A percentile compares a stretch with the other conserved stretches of the same genome.
phyloP scores from a whole-genome alignment of 306 rosid genomes.

The Trifolium dubium region DNA sequence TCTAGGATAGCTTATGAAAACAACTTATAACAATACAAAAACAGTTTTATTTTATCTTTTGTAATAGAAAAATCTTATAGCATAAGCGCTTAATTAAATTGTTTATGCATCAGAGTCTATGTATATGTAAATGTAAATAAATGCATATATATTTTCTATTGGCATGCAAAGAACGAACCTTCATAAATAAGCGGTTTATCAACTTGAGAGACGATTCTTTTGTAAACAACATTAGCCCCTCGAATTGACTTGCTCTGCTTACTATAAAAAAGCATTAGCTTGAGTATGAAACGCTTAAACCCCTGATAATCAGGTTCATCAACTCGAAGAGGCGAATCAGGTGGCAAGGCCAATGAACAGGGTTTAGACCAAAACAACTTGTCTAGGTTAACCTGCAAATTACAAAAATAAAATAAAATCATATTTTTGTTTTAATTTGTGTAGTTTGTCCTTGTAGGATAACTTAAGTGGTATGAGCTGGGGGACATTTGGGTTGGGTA shows the following conservation, averaged over 20 bases:
- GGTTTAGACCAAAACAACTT: constrained; percentile 90
- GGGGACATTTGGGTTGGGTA: no score
- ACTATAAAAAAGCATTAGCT: constrained; percentile 78
- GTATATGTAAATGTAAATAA: background rate
- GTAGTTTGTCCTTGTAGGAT: no score
- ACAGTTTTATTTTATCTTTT: background rate
- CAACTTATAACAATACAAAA: background rate
- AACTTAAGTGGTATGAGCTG: no score
- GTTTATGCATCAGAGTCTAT: background rate
- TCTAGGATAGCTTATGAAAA: background rate
- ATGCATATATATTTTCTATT: background rate
- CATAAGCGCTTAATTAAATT: background rate
- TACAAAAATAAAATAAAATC: constrained; percentile 21
- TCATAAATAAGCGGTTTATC: constrained; percentile 83
- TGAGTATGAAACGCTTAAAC: constrained; percentile 65
- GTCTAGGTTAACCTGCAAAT: constrained; percentile 67
- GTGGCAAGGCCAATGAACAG: constrained; percentile 67
- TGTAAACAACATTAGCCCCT: constrained; percentile 83
- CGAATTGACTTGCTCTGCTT: constrained; percentile 94
- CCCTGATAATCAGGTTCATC: constrained; percentile 83
- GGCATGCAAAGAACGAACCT: constrained; percentile 50
- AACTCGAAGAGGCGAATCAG: constrained; percentile 69
- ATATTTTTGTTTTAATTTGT: background rate
- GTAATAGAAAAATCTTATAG: background rate
- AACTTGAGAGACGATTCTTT: constrained; percentile 78